Conservation (phyloP, 352 stramenopile genomes). For the Elongisporangium anandrum region DNA sequence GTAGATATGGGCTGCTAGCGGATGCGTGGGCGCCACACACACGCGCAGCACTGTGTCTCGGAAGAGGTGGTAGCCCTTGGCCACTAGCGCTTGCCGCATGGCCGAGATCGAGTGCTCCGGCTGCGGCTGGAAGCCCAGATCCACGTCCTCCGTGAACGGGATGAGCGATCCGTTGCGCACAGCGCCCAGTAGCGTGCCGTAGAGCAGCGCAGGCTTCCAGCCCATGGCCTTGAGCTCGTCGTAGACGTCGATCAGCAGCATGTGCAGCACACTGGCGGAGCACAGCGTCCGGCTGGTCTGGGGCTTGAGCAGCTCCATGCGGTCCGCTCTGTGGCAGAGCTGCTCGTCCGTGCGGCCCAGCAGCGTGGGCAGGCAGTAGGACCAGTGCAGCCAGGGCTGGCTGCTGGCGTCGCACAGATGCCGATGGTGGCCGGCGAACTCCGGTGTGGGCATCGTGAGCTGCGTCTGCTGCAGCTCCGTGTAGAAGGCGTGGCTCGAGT, state of each 20-base stretch:
- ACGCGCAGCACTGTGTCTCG: slow-evolving; percentile 29
- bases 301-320: slow-evolving; percentile 33
- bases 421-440: slow-evolving; percentile 3
- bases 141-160: slow-evolving; percentile 48
- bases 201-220: slow-evolving; percentile 27
- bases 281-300: slow-evolving; percentile 25
- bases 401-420: slow-evolving; percentile 10
- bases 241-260: slow-evolving; percentile 53
- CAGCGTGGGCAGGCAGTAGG: slow-evolving; percentile 45
- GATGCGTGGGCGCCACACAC: slow-evolving; percentile 35
- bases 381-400: slow-evolving; percentile 6
- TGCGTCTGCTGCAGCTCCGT: too few species aligned
- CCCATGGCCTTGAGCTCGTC: slow-evolving; percentile 22
- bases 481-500: too few species aligned
- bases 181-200: slow-evolving; percentile 42
- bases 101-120: slow-evolving; percentile 6
- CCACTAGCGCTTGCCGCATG: slow-evolving; percentile 14
- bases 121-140: slow-evolving; percentile 30
- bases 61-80: slow-evolving; percentile 54
- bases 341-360: slow-evolving; percentile 34
- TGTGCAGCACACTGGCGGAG: slow-evolving; percentile 43
- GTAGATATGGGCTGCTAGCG: slow-evolving; percentile 30
- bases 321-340: slow-evolving; percentile 37
- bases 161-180: slow-evolving; percentile 43
- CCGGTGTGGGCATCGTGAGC: too few species aligned